phyloP scores from a whole-genome alignment of 768 basidiomycete genomes.

The Leucocoprinus leucothites region DNA sequence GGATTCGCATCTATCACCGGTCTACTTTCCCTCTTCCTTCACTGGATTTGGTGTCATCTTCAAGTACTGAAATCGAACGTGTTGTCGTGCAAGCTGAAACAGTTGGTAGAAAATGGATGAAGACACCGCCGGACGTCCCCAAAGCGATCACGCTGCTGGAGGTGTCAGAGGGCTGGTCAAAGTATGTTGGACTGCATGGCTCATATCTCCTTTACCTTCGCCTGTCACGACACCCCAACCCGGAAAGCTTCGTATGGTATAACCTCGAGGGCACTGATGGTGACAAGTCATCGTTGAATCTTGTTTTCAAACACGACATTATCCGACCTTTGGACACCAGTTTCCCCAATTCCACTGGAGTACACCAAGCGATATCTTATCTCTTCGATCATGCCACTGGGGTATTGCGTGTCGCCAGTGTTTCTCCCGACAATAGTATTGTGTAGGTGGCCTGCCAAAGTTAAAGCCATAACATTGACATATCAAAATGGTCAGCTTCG shows the following conservation, averaged over 20 bases:
- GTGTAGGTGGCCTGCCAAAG: not conserved
- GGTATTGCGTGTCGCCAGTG: not conserved
- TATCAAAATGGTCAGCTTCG: not conserved
- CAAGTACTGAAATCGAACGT: not conserved
- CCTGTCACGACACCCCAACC: not conserved
- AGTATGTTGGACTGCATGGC: not conserved
- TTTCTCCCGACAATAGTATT: not conserved
- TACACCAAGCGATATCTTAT: not conserved
- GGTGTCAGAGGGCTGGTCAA: not conserved
- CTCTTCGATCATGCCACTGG: not conserved
- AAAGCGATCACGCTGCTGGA: not conserved
- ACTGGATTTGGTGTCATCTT: not conserved
- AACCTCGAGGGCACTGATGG: not conserved
- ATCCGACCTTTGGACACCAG: not conserved
- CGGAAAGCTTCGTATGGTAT: not conserved
- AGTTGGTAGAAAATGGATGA: not conserved
- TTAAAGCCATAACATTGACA: not conserved
- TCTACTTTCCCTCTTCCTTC: not conserved
- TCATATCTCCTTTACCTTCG: not conserved
- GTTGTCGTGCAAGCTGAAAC: not conserved
- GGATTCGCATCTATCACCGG: not conserved
- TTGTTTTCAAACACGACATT: not conserved
- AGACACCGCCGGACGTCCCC: not conserved
- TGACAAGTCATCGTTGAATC: not conserved
- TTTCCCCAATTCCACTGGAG: not conserved